phyloP scores from a whole-genome alignment of 176 grass and related monocot genomes.

The Coix lacrymajobi region DNA sequence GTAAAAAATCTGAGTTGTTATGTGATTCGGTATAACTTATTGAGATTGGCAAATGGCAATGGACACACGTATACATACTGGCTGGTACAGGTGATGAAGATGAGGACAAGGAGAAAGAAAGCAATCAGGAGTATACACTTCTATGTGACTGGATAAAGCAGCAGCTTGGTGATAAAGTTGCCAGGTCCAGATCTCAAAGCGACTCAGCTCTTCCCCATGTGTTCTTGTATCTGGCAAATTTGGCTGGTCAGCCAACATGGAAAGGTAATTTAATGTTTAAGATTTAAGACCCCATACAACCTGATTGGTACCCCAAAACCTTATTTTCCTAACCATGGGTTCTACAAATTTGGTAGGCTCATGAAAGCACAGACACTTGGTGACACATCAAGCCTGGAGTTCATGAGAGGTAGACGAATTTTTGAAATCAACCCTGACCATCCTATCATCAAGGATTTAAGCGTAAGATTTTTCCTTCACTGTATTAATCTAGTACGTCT shows the following conservation, averaged over 20 bases:
- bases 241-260: slow-evolving; percentile 98
- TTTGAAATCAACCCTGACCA: slow-evolving; percentile 90
- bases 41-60: not conserved
- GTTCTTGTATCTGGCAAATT: slow-evolving; percentile 96
- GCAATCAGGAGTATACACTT: slow-evolving; percentile 74
- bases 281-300: not conserved
- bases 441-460: slow-evolving; percentile 81
- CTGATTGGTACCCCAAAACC: not conserved
- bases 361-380: slow-evolving; percentile 99
- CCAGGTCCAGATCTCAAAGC: slow-evolving; percentile 86
- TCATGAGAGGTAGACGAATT: slow-evolving; percentile 92
- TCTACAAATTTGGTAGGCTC: slow-evolving; percentile 38
- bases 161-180: slow-evolving; percentile 84
- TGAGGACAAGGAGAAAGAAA: slow-evolving; percentile 70
- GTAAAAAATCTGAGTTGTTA: not conserved
- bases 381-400: slow-evolving; percentile 88
- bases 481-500: not conserved
- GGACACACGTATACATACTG: slow-evolving; percentile 1
- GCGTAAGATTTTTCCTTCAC: slow-evolving; percentile 14
- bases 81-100: slow-evolving; percentile 60
- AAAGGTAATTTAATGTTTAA: slow-evolving; percentile 46
- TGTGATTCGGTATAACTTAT: not conserved
- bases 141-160: slow-evolving; percentile 77
- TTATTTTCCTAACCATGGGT: not conserved
- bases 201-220: slow-evolving; percentile 88